phyloP scores from a whole-genome alignment of 805 yeast species.

The Suhomyces kilbournensis region DNA sequence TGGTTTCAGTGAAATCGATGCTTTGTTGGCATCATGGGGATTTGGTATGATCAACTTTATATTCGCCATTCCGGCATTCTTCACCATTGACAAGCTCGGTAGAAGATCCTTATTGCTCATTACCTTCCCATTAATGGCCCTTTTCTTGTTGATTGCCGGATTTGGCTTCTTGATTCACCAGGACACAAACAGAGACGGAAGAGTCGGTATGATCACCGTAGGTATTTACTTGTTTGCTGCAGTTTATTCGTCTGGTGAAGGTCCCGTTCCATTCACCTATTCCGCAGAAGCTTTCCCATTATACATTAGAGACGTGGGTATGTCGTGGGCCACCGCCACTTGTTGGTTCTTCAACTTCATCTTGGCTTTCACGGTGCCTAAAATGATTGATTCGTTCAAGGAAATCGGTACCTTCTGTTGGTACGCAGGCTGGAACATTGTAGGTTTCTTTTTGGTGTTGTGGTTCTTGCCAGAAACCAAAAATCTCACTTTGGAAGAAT shows the following conservation, averaged over 20 bases:
- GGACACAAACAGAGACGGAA: constrained; percentile 41
- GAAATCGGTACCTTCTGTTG: constrained; percentile 86
- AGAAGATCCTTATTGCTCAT: constrained; percentile 58
- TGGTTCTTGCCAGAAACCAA: constrained; percentile 73
- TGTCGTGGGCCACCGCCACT: constrained; percentile 74
- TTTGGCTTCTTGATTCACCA: constrained; percentile 69
- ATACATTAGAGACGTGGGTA: constrained; percentile 75
- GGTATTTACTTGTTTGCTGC: constrained; percentile 74
- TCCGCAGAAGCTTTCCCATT: constrained; percentile 83
- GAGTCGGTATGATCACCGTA: constrained; percentile 63
- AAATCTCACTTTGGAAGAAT: constrained; percentile 69
- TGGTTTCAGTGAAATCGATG: constrained; percentile 57
- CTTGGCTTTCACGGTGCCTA: constrained; percentile 77
- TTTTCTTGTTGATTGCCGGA: constrained; percentile 58
- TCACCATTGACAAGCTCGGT: constrained; percentile 75
- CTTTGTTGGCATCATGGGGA: constrained; percentile 81
- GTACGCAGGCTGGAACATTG: constrained; percentile 81
- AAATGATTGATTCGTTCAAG: constrained; percentile 60
- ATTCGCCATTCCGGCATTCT: constrained; percentile 80
- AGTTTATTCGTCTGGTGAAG: constrained; percentile 81
- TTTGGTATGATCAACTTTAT: constrained; percentile 78
- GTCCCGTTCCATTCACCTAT: constrained; percentile 87
- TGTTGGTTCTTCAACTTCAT: constrained; percentile 73
- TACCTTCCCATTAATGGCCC: constrained; percentile 65
- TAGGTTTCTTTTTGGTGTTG: constrained; percentile 67